These are phyloP conservation scores for Wilhelminamyces savonicus DNA, from an alignment of 805 yeast genomes.

Conservation along the genomic window DNA sequence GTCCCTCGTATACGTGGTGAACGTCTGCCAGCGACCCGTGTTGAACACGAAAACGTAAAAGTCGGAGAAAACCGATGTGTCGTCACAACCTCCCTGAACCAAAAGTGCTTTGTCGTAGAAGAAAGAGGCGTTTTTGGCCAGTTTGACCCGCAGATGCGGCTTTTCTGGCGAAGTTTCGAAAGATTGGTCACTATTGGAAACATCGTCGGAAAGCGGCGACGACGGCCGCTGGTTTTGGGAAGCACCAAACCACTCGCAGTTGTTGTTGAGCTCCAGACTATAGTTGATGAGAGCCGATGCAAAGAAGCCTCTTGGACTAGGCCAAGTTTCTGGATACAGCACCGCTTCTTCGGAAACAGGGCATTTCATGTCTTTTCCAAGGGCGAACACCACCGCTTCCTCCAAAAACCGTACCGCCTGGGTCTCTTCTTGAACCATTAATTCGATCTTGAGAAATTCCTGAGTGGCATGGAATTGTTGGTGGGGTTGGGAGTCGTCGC, in stretches of 20 bases:
- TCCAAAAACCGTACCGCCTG: conserved; percentile 10
- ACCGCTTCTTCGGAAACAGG: too few species aligned
- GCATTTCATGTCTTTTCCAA: conserved; percentile 1
- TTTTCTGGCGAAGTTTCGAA: background rate
- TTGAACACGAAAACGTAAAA: conserved; percentile 26
- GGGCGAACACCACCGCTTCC: conserved; percentile 13
- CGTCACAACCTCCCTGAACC: conserved; percentile 37
- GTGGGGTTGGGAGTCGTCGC: conserved; percentile 8
- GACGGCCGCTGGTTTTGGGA: background rate
- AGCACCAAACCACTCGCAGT: background rate
- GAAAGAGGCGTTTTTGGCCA: conserved; percentile 5
- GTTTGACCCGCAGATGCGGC: conserved; percentile 10
- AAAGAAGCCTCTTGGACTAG: conserved; percentile 34
- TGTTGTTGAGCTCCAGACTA: conserved; percentile 8
- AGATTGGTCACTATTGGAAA: background rate
- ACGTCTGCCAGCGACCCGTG: conserved; percentile 27
- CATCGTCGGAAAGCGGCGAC: background rate
- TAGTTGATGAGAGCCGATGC: conserved; percentile 26
- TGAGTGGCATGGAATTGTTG: conserved; percentile 27
- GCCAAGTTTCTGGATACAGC: too few species aligned
- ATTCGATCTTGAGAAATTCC: conserved; percentile 30
- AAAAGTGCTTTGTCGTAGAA: conserved; percentile 24
- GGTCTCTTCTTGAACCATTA: conserved; percentile 16
- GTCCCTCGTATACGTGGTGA: conserved; percentile 29
- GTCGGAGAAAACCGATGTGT: conserved; percentile 23